phyloP scores from a whole-genome alignment of 768 basidiomycete genomes.

The Galerina sulciceps region DNA sequence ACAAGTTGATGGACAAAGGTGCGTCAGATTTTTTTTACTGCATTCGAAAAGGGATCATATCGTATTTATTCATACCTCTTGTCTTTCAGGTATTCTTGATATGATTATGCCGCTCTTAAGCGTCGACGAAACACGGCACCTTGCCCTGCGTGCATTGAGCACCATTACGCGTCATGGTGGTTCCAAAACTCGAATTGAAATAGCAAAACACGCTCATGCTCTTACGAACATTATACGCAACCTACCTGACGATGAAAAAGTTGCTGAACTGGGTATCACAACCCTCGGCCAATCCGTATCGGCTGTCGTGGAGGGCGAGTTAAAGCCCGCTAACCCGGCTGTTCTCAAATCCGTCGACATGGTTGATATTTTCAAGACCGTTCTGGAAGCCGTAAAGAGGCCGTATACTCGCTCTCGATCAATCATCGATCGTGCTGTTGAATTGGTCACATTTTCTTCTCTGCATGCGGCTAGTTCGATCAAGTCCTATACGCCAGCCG shows the following conservation, averaged over 20 bases:
- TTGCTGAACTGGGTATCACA: slow-evolving; percentile 55
- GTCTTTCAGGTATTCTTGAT: slow-evolving; percentile 55
- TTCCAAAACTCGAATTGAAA: slow-evolving; percentile 47
- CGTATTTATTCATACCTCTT: background rate
- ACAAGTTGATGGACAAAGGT: slow-evolving; percentile 66
- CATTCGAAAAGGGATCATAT: background rate
- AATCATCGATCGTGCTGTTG: slow-evolving; percentile 56
- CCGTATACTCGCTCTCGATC: slow-evolving; percentile 33
- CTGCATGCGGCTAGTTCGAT: slow-evolving; percentile 49
- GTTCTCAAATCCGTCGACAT: slow-evolving; percentile 47
- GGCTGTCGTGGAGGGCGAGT: slow-evolving; percentile 45
- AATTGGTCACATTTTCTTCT: slow-evolving; percentile 47
- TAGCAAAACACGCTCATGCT: slow-evolving; percentile 47
- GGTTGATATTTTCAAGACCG: slow-evolving; percentile 43
- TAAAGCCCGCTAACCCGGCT: slow-evolving; percentile 39
- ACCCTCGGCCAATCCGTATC: slow-evolving; percentile 56
- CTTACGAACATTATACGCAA: slow-evolving; percentile 53
- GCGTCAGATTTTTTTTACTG: background rate
- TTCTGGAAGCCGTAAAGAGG: slow-evolving; percentile 46
- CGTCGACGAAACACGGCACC: slow-evolving; percentile 47
- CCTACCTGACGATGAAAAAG: slow-evolving; percentile 51
- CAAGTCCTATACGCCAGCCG: slow-evolving; percentile 44
- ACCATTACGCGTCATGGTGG: slow-evolving; percentile 70
- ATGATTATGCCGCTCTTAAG: slow-evolving; percentile 61
- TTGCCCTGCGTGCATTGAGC: slow-evolving; percentile 58